Evolutionary conservation across 768 basidiomycete genomes (phyloP), one percentile per base, ranked within the genome.

Genomic region (Pleurotus giganteus): DNA sequence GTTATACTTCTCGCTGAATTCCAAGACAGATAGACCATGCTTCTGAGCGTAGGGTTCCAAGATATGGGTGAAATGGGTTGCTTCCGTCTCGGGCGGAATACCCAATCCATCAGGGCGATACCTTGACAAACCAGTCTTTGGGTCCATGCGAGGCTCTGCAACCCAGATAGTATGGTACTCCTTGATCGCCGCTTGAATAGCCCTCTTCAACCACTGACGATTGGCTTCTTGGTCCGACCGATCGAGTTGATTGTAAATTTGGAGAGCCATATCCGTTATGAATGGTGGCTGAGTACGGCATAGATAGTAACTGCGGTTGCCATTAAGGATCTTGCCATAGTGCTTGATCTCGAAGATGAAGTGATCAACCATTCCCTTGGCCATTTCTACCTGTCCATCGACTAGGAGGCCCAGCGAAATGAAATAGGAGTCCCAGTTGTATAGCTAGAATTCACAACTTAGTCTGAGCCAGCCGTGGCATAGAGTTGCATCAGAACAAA

Each of bases 111-210:
- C 92, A 7, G 96, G 96, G 26, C 95, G 86, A 72, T 87, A 99
- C 45, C 97, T 85, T 0, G 95, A 97, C 13, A 99, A 82, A 23
- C 97, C 96, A 13, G 94, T 94, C 72, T 90, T 91, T 42, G 88
- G 86, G 69, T 99, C 95, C 62, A 98, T 88, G 21, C 97, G 89
- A 24, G 96, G 97, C 65, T 89, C 86, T 1, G 92, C 88, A 58
- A 95, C 87, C 97, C 97, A 99, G 60, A 98, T 84, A 37, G 90
- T 92, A 73, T 99, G 96, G 68, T 99, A 99, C 67, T 99, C 96
- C 73, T 98, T 97, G 76, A 99, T 94, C 24, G 96, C 96, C 8
- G 95, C 95, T 68, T 91, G 91, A 55, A 99, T 97, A 2, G 95
- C 96, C 7, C 88, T 85, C 71, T 94, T 97, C 56, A 99, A 82